These are phyloP conservation scores for Penicillium nordicum DNA, from an alignment of 2,329 filamentous ascomycete species.

Conservation along the genomic window DNA sequence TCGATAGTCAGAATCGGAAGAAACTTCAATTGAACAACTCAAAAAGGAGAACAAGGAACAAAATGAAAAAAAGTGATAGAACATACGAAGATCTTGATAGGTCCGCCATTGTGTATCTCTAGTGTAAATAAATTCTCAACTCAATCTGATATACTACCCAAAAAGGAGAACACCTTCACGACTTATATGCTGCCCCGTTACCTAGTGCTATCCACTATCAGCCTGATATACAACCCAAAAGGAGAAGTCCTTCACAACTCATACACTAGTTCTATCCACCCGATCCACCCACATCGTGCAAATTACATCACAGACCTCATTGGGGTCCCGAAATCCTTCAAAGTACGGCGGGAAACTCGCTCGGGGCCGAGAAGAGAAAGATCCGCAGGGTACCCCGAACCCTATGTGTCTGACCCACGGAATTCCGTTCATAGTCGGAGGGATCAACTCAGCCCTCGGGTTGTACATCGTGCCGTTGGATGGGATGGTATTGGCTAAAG, in stretches of 20 bases:
- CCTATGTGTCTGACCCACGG: neutral
- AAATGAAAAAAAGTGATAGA: neutral
- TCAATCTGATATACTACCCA: neutral
- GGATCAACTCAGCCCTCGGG: neutral
- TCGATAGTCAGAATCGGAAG: conserved; percentile 3
- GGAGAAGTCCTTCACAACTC: neutral
- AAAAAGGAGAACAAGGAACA: neutral
- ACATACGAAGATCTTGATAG: conserved; percentile 5
- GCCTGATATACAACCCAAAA: neutral
- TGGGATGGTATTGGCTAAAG: neutral
- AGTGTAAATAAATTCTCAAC: neutral
- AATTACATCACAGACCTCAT: neutral
- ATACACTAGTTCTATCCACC: neutral
- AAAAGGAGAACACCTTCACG: neutral
- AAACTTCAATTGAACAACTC: neutral
- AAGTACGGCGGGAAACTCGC: neutral
- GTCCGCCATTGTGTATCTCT: conserved; percentile 1
- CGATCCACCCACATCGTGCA: neutral
- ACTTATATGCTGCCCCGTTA: neutral
- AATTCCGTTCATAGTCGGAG: neutral
- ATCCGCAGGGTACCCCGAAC: neutral
- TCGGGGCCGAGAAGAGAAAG: neutral
- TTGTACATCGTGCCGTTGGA: neutral
- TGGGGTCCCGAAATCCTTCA: neutral
- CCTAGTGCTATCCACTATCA: neutral